Evolutionary conservation across 768 basidiomycete species (phyloP).

Genomic region (Amanita exitialis): DNA sequence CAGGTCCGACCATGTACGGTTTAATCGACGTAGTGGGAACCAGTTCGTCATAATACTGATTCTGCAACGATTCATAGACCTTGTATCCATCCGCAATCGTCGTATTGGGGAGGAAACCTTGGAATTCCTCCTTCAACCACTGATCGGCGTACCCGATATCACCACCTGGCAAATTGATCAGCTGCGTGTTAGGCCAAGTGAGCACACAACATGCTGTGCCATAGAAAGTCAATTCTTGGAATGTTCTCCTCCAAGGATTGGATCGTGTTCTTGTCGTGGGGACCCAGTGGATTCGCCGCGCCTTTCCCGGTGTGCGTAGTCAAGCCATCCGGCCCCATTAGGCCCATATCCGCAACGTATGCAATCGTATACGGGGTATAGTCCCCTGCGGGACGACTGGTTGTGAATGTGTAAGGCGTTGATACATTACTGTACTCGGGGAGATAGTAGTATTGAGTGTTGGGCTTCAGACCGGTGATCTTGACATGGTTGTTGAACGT

Average conservation of each 20-base stretch:
- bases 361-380: constrained; percentile 10
- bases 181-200: neutral
- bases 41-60: constrained; percentile 14
- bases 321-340: constrained; percentile 11
- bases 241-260: constrained; percentile 9
- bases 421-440: constrained; percentile 5
- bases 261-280: constrained; percentile 10
- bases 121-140: constrained; percentile 13
- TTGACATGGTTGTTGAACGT: constrained; percentile 13
- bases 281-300: constrained; percentile 10
- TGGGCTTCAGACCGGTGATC: constrained; percentile 8
- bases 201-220: constrained; percentile 10
- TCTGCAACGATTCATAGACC: constrained; percentile 13
- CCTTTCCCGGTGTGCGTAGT: constrained; percentile 1
- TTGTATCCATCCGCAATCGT: constrained; percentile 11
- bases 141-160: constrained; percentile 13
- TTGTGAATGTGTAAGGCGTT: constrained; percentile 9
- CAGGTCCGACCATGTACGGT: constrained; percentile 14
- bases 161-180: constrained; percentile 3
- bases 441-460: constrained; percentile 11
- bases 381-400: constrained; percentile 8
- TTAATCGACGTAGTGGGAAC: constrained; percentile 12
- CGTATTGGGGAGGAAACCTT: constrained; percentile 11
- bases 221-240: constrained; percentile 9
- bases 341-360: constrained; percentile 10